These are phyloP conservation scores for Pseudozyma thailandica DNA, from an alignment of 1,284 basidiomycete species.

Conservation along the genomic window DNA sequence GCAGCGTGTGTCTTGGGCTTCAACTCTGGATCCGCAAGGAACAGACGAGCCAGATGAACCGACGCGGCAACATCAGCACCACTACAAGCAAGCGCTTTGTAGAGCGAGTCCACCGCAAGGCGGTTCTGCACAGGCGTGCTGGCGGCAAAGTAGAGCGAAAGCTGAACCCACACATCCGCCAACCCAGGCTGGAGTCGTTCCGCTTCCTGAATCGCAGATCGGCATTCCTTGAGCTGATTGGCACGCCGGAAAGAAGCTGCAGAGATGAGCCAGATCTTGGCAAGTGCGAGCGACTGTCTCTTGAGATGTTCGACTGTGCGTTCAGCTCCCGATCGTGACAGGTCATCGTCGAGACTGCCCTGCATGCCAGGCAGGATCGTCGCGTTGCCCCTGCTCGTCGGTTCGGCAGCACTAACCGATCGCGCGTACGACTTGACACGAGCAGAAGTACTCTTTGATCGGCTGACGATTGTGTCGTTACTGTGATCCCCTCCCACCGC, in stretches of 20 bases:
- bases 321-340: conserved; percentile 27
- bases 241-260: conserved; percentile 91
- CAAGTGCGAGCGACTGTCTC: conserved; percentile 71
- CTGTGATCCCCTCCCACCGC: conserved; percentile 23
- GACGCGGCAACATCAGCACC: conserved; percentile 55
- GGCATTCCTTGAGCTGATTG: conserved; percentile 87
- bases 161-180: conserved; percentile 91
- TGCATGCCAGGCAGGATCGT: conserved; percentile 36
- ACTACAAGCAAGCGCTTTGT: conserved; percentile 66
- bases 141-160: conserved; percentile 56
- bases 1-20: conserved; percentile 33
- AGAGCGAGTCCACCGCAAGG: conserved; percentile 61
- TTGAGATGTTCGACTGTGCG: conserved; percentile 32
- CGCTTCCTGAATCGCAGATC: conserved; percentile 92
- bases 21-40: conserved; percentile 49
- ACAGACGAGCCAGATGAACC: conserved; percentile 62
- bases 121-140: conserved; percentile 17
- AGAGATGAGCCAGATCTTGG: conserved; percentile 90
- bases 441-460: conserved; percentile 23
- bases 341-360: conserved; percentile 22
- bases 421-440: conserved; percentile 34
- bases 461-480: conserved; percentile 23
- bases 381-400: conserved; percentile 9
- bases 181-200: conserved; percentile 87
- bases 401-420: conserved; percentile 12